Evolutionary conservation across 2,329 filamentous ascomycete genomes (phyloP).

Genomic region (Stemphylium vesicarium): DNA sequence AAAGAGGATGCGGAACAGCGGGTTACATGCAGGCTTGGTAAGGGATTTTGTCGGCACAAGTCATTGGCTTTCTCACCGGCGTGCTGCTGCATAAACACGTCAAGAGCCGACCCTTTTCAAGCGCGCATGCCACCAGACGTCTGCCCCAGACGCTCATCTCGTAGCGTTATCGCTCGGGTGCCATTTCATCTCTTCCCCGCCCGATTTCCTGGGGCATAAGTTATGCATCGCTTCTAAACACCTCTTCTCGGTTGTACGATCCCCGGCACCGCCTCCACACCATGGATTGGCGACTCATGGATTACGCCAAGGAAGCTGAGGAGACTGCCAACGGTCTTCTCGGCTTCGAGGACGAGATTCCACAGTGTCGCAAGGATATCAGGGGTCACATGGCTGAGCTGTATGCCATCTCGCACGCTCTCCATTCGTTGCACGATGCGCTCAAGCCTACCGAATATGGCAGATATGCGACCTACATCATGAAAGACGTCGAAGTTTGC

Average conservation of each 20-base stretch:
- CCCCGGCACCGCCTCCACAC: constrained; percentile 36
- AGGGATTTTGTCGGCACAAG: constrained; percentile 41
- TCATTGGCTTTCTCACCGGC: constrained; percentile 43
- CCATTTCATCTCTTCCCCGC: constrained; percentile 16
- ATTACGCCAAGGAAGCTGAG: constrained; percentile 57
- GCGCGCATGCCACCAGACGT: constrained; percentile 29
- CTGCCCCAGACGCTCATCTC: constrained; percentile 36
- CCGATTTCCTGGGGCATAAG: constrained; percentile 19
- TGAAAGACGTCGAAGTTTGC: constrained; percentile 57
- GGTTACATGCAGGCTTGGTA: constrained; percentile 42
- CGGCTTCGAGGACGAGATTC: constrained; percentile 58
- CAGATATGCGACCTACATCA: constrained; percentile 45
- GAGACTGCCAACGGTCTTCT: constrained; percentile 60
- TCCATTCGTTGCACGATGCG: constrained; percentile 57
- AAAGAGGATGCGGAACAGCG: constrained; percentile 37
- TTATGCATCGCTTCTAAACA: constrained; percentile 22
- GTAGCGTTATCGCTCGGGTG: constrained; percentile 36
- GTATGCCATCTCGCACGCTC: constrained; percentile 59
- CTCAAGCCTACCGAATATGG: constrained; percentile 51
- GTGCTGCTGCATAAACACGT: constrained; percentile 46
- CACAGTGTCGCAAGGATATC: constrained; percentile 59
- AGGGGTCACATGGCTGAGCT: constrained; percentile 61
- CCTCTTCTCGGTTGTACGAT: constrained; percentile 28
- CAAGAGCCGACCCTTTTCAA: constrained; percentile 38
- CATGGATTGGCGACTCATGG: constrained; percentile 49